These are phyloP conservation scores for Phlebiopsis gigantea DNA, from an alignment of 768 basidiomycete genomes.

Conservation along the genomic window DNA sequence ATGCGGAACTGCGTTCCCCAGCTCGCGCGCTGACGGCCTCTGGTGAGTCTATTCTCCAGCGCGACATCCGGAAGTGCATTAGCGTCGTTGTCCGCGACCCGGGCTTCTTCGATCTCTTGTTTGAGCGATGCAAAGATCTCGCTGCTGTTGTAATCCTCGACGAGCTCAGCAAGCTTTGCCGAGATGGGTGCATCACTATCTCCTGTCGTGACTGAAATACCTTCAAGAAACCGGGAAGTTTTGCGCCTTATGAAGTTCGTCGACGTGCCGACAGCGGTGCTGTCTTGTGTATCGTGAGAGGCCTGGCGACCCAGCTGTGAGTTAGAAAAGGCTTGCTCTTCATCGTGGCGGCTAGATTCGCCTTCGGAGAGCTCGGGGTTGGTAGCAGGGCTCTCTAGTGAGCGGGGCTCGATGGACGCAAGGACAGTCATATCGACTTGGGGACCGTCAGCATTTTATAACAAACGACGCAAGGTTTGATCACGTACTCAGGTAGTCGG, in stretches of 20 bases:
- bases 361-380: constrained; percentile 30
- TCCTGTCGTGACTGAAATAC: constrained; percentile 36
- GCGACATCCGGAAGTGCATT: constrained; percentile 60
- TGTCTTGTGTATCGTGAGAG: constrained; percentile 34
- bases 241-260: constrained; percentile 57
- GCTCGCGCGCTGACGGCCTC: constrained; percentile 75
- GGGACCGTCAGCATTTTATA: too few species aligned
- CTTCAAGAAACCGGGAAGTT: constrained; percentile 68
- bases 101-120: constrained; percentile 51
- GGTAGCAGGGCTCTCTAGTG: constrained; percentile 24
- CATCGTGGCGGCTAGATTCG: constrained; percentile 48
- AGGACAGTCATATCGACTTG: constrained; percentile 44
- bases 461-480: constrained; percentile 9
- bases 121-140: constrained; percentile 57
- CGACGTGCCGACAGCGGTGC: constrained; percentile 37
- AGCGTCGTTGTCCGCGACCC: constrained; percentile 28
- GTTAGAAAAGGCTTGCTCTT: constrained; percentile 55
- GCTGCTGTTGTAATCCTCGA: constrained; percentile 66
- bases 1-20: constrained; percentile 92
- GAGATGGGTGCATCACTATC: constrained; percentile 34
- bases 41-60: constrained; percentile 59
- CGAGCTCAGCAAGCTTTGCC: constrained; percentile 64
- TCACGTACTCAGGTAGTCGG: constrained; percentile 84
- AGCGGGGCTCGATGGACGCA: constrained; percentile 33
- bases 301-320: constrained; percentile 26